Conservation (phyloP, 129 eudicot species). For the Erigeron canadensis region DNA sequence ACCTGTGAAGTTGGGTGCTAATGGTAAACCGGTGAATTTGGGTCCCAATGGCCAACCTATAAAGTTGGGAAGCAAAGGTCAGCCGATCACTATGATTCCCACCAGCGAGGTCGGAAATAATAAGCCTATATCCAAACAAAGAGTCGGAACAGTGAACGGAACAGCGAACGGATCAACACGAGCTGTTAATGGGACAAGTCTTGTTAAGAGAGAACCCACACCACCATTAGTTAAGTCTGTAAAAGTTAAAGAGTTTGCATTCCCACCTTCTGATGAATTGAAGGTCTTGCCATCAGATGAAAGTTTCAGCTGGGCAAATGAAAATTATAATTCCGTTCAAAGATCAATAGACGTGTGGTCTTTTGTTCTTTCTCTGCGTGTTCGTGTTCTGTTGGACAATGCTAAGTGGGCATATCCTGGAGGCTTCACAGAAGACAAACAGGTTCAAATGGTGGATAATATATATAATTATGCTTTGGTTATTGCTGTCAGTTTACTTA, state of each 20-base stretch:
- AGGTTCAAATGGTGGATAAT: conserved; percentile 38
- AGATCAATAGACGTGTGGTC: conserved; percentile 94
- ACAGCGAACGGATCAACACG: conserved; percentile 42
- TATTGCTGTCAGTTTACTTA: conserved; percentile 11
- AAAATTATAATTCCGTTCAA: conserved; percentile 77
- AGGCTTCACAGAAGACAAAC: conserved; percentile 86
- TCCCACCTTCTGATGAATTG: conserved; percentile 63
- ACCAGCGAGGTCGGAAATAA: conserved; percentile 52
- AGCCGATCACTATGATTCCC: conserved; percentile 66
- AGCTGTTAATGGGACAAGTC: conserved; percentile 44
- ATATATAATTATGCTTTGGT: not conserved
- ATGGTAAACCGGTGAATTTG: conserved; percentile 52
- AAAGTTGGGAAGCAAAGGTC: conserved; percentile 55
- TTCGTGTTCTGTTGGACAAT: conserved; percentile 80
- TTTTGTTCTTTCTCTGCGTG: conserved; percentile 78
- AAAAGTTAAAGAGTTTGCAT: conserved; percentile 34
- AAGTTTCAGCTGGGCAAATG: conserved; percentile 91
- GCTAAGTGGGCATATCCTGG: conserved; percentile 90
- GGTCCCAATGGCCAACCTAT: conserved; percentile 52
- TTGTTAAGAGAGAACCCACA: conserved; percentile 48
- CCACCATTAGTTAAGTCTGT: conserved; percentile 37
- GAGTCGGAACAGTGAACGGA: not conserved
- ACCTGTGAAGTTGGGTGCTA: conserved; percentile 46
- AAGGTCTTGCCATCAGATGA: conserved; percentile 81
- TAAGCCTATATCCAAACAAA: conserved; percentile 26